phyloP scores from a whole-genome alignment of 257 asterid genomes.

The Apocynum venetum region DNA sequence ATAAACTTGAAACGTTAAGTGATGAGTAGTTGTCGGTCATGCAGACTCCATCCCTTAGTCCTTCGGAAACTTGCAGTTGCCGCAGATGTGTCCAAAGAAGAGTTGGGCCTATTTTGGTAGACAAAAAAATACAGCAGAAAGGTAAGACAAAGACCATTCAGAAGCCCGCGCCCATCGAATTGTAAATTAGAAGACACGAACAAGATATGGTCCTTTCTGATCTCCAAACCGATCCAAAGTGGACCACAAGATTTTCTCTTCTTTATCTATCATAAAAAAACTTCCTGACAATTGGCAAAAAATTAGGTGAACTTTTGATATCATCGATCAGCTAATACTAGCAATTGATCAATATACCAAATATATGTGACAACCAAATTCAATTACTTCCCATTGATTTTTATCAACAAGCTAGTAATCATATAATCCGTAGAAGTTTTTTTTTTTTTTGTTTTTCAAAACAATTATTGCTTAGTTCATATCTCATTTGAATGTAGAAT shows the following conservation, averaged over 20 bases:
- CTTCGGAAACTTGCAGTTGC: not conserved
- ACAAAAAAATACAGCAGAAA: not conserved
- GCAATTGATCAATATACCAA: not conserved
- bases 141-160: conserved; percentile 10
- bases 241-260: not conserved
- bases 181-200: conserved; percentile 7
- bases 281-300: not conserved
- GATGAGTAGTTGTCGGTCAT: conserved; percentile 5
- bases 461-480: no score
- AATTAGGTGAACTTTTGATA: not conserved
- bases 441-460: no score
- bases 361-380: no score
- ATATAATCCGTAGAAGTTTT: no score
- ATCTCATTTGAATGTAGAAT: no score
- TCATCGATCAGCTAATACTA: not conserved
- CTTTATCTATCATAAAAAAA: no score
- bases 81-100: conserved; percentile 16
- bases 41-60: not conserved
- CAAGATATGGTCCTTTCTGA: conserved; percentile 16
- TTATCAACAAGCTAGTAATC: no score
- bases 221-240: not conserved
- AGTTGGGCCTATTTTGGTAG: conserved; percentile 14
- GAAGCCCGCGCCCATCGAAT: conserved; percentile 28
- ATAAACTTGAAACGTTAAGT: no score
- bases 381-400: not conserved